A percentile compares a stretch with the other conserved stretches of the same genome.
phyloP scores from a whole-genome alignment of 805 yeast genomes.

The Pichia cabralensis region DNA sequence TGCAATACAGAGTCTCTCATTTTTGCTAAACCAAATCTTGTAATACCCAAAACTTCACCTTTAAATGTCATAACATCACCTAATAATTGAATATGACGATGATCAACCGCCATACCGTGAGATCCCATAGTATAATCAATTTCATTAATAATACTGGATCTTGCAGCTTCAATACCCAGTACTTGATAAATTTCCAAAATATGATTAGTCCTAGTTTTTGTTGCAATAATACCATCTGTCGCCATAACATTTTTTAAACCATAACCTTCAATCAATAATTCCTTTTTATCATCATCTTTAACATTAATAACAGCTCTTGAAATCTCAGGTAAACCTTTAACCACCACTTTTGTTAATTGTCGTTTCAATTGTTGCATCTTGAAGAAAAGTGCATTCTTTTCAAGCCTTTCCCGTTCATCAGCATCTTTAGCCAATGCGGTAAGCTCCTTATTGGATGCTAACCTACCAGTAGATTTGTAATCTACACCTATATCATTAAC shows the following conservation, averaged over 20 bases:
- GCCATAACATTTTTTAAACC: constrained; percentile 95
- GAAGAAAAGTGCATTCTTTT: constrained; percentile 55
- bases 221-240: constrained; percentile 92
- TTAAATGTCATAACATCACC: constrained; percentile 99
- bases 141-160: constrained; percentile 85
- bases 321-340: constrained; percentile 86
- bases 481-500: constrained; percentile 37
- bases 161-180: constrained; percentile 95
- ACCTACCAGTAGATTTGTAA: constrained; percentile 33
- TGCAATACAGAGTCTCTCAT: constrained; percentile 98
- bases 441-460: constrained; percentile 27
- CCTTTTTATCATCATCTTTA: constrained; percentile 75
- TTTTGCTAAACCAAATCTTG: constrained; percentile 94
- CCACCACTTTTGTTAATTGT: constrained; percentile 76
- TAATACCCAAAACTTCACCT: constrained; percentile 96
- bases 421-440: constrained; percentile 26
- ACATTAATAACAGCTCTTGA: constrained; percentile 95
- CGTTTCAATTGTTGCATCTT: constrained; percentile 86
- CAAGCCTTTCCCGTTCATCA: constrained; percentile 27
- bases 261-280: constrained; percentile 93
- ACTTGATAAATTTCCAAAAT: constrained; percentile 82
- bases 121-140: constrained; percentile 97
- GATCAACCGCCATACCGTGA: constrained; percentile 99
- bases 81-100: constrained; percentile 93
- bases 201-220: constrained; percentile 83